phyloP scores from a whole-genome alignment of 1,284 basidiomycete species.

The Pseudozyma sp. region DNA sequence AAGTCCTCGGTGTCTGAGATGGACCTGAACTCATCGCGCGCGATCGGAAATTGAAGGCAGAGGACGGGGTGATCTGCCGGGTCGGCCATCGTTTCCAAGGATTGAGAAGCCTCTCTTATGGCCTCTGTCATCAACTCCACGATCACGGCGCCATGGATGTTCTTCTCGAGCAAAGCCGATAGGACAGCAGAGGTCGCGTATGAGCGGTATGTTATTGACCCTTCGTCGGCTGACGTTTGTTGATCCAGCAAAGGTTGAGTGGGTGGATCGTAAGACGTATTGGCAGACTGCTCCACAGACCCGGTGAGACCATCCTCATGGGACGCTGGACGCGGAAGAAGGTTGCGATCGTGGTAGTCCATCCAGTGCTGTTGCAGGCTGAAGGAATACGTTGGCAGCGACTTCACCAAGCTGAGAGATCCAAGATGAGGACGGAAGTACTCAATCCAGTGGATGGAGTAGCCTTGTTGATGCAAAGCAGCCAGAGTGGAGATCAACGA shows the following conservation, averaged over 20 bases:
- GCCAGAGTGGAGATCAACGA: slow-evolving; percentile 10
- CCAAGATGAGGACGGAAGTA: slow-evolving; percentile 25
- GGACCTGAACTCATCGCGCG: neutral
- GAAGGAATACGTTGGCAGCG: slow-evolving; percentile 45
- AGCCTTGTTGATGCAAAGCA: slow-evolving; percentile 28
- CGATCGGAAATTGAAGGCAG: neutral
- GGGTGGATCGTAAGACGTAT: neutral
- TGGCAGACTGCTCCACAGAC: too few relatives aligned
- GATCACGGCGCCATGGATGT: slow-evolving; percentile 3
- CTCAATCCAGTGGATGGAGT: slow-evolving; percentile 33
- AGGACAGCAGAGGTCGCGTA: slow-evolving; percentile 9
- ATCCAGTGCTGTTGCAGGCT: slow-evolving; percentile 47
- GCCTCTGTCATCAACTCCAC: slow-evolving; percentile 28
- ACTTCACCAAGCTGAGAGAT: slow-evolving; percentile 9
- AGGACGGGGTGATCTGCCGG: neutral
- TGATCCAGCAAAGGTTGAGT: slow-evolving; percentile 19
- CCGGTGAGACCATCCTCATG: neutral
- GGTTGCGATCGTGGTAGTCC: slow-evolving; percentile 50
- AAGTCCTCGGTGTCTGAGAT: too few relatives aligned
- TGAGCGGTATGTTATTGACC: slow-evolving; percentile 3
- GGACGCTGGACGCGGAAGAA: slow-evolving; percentile 12
- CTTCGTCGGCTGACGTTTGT: slow-evolving; percentile 5
- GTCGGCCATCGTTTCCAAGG: neutral
- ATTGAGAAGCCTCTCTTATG: slow-evolving; percentile 5
- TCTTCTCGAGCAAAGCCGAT: slow-evolving; percentile 1